phyloP scores from a whole-genome alignment of 352 stramenopile species.

The Phytopythium cucurbitacearum region DNA sequence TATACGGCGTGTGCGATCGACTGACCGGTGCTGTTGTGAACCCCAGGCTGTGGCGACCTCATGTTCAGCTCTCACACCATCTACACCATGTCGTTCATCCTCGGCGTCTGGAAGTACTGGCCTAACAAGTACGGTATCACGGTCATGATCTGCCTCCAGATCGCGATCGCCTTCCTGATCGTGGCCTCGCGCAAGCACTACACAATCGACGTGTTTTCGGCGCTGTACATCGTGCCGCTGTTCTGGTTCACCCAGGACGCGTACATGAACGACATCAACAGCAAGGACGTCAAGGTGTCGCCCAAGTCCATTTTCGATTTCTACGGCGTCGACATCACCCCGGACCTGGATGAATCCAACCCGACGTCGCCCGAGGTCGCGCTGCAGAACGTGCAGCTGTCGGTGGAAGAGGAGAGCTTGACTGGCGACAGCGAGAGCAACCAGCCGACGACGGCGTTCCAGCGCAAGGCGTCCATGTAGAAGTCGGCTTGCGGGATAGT shows the following conservation, averaged over 20 bases:
- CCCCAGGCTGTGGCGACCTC: conserved; percentile 73
- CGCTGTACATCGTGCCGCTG: conserved; percentile 86
- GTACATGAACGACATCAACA: conserved; percentile 80
- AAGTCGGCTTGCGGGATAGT: neutral
- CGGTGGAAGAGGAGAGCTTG: conserved; percentile 28
- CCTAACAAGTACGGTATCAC: conserved; percentile 67
- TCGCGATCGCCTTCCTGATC: conserved; percentile 85
- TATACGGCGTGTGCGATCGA: neutral
- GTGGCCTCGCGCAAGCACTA: conserved; percentile 89
- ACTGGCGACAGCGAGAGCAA: conserved; percentile 25
- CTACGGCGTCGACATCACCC: conserved; percentile 30
- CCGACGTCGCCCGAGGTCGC: conserved; percentile 5
- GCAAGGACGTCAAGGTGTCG: conserved; percentile 65
- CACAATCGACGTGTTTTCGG: conserved; percentile 85
- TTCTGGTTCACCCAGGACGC: conserved; percentile 80
- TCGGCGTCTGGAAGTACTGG: conserved; percentile 87
- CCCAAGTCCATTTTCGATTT: conserved; percentile 40
- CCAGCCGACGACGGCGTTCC: conserved; percentile 22
- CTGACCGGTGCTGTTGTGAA: conserved; percentile 14
- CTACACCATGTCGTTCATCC: conserved; percentile 87
- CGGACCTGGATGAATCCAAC: conserved; percentile 18
- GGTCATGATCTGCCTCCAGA: conserved; percentile 74
- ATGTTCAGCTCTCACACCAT: conserved; percentile 93
- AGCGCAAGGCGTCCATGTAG: conserved; percentile 55
- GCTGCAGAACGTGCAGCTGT: conserved; percentile 26